Base-by-base conservation (phyloP, 331 rosid species). In the Malus hybrid region DNA sequence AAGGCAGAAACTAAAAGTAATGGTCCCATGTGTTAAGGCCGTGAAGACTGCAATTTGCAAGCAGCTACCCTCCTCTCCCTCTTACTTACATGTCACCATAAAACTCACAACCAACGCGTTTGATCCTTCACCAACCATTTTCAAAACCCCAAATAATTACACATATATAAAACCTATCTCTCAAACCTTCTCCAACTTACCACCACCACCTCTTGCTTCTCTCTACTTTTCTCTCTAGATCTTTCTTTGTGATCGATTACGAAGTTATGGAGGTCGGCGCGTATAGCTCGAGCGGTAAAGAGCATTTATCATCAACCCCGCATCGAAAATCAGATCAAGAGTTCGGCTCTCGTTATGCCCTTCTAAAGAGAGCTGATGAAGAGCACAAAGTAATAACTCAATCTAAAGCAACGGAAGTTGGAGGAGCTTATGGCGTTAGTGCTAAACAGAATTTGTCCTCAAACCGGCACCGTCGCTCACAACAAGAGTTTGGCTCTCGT, bases 41-140 rank as follows among this genome's bases (percentile, higher is more conserved):
- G 83, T 80, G 83, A 75, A 48, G 19, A 24, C 32, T 34, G 56
- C 19, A 69, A 28, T 19, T 36, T 36, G 29, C 54, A 33, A 15
- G 20, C 2, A 65, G 67, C 52, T 64, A 42, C 56, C 55, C 64
- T 57, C 69, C 5, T 4, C n/a, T 29, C 11, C 48, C 28, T 39
- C 29, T 50, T 80, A 22, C 20, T 46, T 62, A 63, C 44, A 56
- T 74, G 66, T 67, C 61, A 20, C 15, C 69, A 68, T 62, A 62
- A 28, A 15, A 24, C 72, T 71, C 79, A 48, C 39, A 76, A 65
- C 87, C 14, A 77, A 80, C 83, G 80, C 80, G 80, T 75, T 61
- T 52, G 66, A 78, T 59, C 18, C 76, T 52, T 78, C 79, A 78
- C 79, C 83, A 59, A 44, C 78, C 74, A 59, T 55, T 67, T 69